Evolutionary conservation across 805 yeast species (phyloP).

Genomic region (Saturnispora saitoi): DNA sequence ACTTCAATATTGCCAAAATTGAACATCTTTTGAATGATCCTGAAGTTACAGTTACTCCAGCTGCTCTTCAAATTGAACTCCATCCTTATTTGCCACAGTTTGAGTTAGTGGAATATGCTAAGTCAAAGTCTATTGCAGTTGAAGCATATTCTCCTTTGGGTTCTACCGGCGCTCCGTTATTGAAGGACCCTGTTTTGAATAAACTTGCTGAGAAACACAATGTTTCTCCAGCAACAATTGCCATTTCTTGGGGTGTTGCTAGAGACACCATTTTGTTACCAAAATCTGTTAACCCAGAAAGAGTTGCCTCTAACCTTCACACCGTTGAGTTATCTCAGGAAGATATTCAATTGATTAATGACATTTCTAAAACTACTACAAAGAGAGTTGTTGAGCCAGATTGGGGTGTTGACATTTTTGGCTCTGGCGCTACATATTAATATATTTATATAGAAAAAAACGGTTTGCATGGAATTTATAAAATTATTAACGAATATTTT

Average conservation of each 20-base stretch:
- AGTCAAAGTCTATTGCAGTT: conserved; percentile 43
- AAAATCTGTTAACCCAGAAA: conserved; percentile 26
- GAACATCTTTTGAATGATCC: conserved; percentile 42
- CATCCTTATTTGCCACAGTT: conserved; percentile 68
- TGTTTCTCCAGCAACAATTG: conserved; percentile 41
- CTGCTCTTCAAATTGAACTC: conserved; percentile 65
- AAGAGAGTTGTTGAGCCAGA: conserved; percentile 12
- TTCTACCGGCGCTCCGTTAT: conserved; percentile 45
- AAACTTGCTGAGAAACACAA: conserved; percentile 38
- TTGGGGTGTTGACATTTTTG: conserved; percentile 14
- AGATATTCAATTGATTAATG: conserved; percentile 28
- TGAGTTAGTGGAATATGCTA: conserved; percentile 46
- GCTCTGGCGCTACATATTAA: conserved; percentile 4
- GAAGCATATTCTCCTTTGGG: conserved; percentile 82
- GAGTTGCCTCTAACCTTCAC: conserved; percentile 32
- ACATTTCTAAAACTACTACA: conserved; percentile 2
- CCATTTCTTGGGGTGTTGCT: conserved; percentile 50
- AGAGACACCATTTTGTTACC: conserved; percentile 40
- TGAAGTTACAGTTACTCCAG: conserved; percentile 50
- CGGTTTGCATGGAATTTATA: neutral
- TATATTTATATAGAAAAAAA: neutral
- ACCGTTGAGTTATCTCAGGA: conserved; percentile 28
- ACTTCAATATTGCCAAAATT: conserved; percentile 51
- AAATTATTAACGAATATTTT: neutral
- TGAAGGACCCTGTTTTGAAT: conserved; percentile 35